A percentile compares a stretch with the other conserved stretches of the same genome.
Evolutionary conservation across 1,139 yeast species (phyloP).

Genomic region (Nakaseomyces bracarensis): DNA sequence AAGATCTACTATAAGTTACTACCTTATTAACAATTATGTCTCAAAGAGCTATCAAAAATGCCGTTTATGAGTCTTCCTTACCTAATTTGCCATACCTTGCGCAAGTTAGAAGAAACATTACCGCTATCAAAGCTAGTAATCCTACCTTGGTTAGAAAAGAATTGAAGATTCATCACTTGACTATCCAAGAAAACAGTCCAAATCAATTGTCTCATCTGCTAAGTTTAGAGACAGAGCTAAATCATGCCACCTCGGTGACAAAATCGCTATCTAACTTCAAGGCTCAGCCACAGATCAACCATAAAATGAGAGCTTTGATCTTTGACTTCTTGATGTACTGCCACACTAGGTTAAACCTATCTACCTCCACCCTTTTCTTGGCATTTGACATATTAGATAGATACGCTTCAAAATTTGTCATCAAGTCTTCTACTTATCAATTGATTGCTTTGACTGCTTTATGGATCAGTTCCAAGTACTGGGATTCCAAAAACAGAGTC

Average conservation of each 20-base stretch:
- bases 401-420: constrained; percentile 80
- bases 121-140: constrained; percentile 15
- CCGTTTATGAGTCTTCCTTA: constrained; percentile 6
- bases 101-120: constrained; percentile 15
- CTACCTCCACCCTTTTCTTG: constrained; percentile 70
- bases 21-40: constrained; percentile 1
- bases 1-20: too few relatives aligned
- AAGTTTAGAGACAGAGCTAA: constrained; percentile 4
- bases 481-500: constrained; percentile 59
- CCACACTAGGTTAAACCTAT: constrained; percentile 67
- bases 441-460: constrained; percentile 61
- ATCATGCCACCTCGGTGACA: constrained; percentile 7
- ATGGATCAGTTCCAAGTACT: constrained; percentile 68
- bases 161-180: constrained; percentile 14
- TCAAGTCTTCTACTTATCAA: constrained; percentile 56
- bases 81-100: constrained; percentile 16
- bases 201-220: constrained; percentile 14
- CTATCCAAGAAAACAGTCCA: constrained; percentile 16
- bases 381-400: constrained; percentile 82
- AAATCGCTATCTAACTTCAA: constrained; percentile 12
- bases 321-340: constrained; percentile 81
- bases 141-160: constrained; percentile 15
- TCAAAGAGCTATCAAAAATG: constrained; percentile 4
- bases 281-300: constrained; percentile 21
- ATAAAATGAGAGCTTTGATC: constrained; percentile 33